Conservation (phyloP, 768 basidiomycete genomes). For the Termitomyces sp. region DNA sequence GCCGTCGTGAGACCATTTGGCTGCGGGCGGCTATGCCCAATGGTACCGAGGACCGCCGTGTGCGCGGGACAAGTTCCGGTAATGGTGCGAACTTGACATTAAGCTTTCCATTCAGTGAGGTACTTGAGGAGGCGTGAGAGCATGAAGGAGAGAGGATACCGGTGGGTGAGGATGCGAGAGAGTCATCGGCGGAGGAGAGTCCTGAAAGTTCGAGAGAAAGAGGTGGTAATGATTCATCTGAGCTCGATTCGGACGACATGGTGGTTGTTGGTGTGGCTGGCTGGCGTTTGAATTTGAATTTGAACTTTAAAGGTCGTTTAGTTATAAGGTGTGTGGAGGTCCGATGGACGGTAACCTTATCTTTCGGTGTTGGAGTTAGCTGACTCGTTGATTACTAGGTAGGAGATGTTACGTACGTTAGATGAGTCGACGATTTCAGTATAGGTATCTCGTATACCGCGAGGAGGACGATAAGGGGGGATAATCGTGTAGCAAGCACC, state of each 20-base stretch:
- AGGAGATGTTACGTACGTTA: background rate
- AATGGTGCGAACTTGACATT: slow-evolving; percentile 60
- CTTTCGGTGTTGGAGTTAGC: background rate
- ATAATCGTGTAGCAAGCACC: slow-evolving; percentile 1
- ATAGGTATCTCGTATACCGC: background rate
- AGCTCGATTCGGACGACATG: slow-evolving; percentile 13
- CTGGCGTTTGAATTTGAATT: too few relatives aligned
- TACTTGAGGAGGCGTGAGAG: slow-evolving; percentile 29
- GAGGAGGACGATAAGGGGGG: background rate
- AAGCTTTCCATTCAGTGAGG: slow-evolving; percentile 26
- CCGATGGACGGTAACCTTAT: background rate
- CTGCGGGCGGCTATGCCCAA: slow-evolving; percentile 52
- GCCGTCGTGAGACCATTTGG: slow-evolving; percentile 33
- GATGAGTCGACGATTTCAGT: background rate
- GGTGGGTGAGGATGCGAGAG: slow-evolving; percentile 19
- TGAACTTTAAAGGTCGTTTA: background rate
- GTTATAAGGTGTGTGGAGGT: background rate
- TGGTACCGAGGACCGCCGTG: slow-evolving; percentile 45
- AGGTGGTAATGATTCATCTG: slow-evolving; percentile 7
- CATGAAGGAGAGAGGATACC: slow-evolving; percentile 47
- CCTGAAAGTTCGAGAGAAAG: slow-evolving; percentile 10
- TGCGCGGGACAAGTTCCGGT: slow-evolving; percentile 47
- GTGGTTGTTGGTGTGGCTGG: background rate
- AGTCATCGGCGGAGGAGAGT: slow-evolving; percentile 11
- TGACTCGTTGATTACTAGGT: background rate